phyloP scores from a whole-genome alignment of 345 rosid species.

The Crucihimalaya himalaica region DNA sequence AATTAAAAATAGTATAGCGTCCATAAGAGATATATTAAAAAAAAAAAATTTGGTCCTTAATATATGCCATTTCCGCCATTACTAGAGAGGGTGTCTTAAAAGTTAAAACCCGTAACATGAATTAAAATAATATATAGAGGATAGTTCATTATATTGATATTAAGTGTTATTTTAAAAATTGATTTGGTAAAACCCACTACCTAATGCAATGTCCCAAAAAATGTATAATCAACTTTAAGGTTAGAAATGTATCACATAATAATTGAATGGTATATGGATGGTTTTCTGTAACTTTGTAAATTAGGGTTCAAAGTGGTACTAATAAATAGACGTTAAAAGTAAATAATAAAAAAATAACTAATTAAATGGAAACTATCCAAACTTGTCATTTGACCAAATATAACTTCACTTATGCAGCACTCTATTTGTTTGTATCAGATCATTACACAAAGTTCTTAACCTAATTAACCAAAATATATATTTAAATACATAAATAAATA shows the following conservation, averaged over 20 bases:
- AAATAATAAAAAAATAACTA: not conserved
- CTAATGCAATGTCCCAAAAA: not conserved
- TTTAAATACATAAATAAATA: not conserved
- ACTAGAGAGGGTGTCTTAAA: too few species aligned
- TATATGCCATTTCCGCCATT: too few species aligned
- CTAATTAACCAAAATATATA: constrained; percentile 5
- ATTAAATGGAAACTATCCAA: not conserved
- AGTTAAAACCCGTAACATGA: too few species aligned
- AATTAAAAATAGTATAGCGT: too few species aligned
- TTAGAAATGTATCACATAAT: not conserved
- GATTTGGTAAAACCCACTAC: constrained; percentile 8
- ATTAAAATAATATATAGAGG: too few species aligned
- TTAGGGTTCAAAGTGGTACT: too few species aligned
- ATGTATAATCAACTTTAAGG: not conserved
- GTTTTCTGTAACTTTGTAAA: too few species aligned
- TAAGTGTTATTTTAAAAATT: not conserved
- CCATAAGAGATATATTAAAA: too few species aligned
- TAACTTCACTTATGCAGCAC: constrained; percentile 25
- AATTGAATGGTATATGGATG: not conserved
- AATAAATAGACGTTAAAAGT: too few species aligned
- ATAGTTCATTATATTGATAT: too few species aligned
- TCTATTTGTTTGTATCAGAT: constrained; percentile 23
- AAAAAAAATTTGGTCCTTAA: too few species aligned
- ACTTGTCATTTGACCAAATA: constrained; percentile 4
- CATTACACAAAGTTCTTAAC: constrained; percentile 26